Percentiles rank a stretch among this genome's conserved stretches.
phyloP scores from a whole-genome alignment of 768 basidiomycete genomes.

The Auricularia auricula-judae region DNA sequence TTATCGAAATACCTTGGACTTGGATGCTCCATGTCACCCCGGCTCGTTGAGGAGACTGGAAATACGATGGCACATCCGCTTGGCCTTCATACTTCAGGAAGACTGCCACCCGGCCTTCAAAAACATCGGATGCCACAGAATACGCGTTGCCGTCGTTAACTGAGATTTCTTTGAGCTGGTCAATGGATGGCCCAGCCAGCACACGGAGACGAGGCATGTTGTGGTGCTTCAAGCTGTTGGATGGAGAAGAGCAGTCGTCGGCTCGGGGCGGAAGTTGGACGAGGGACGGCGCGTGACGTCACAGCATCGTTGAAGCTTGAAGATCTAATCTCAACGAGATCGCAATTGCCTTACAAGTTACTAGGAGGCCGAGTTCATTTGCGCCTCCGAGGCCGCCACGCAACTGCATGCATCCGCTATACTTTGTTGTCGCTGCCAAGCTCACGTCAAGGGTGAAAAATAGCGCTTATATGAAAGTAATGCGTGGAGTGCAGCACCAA shows the following conservation, averaged over 20 bases:
- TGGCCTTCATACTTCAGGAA: constrained; percentile 59
- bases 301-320: too few relatives aligned
- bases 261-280: too few relatives aligned
- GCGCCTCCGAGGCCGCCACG: too few relatives aligned
- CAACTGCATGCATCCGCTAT: too few relatives aligned
- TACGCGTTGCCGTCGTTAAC: constrained; percentile 56
- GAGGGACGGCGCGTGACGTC: too few relatives aligned
- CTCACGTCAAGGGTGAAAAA: too few relatives aligned
- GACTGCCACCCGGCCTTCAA: constrained; percentile 66
- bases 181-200: constrained; percentile 55
- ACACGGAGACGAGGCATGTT: constrained; percentile 51
- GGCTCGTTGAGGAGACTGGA: constrained; percentile 51
- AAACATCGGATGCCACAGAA: constrained; percentile 47
- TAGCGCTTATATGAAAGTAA: too few relatives aligned
- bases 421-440: too few relatives aligned
- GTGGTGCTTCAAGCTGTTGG: background rate
- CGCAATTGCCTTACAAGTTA: too few relatives aligned
- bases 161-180: constrained; percentile 45
- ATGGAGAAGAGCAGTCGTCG: background rate
- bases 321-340: too few relatives aligned
- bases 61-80: constrained; percentile 55
- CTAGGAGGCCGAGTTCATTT: too few relatives aligned
- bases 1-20: constrained; percentile 48
- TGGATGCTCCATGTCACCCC: constrained; percentile 89
- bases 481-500: too few relatives aligned